A percentile compares a stretch with the other conserved stretches of the same genome.
Conservation (phyloP, 371 early-diverging fungal genomes). For the Mortierella sp. region DNA sequence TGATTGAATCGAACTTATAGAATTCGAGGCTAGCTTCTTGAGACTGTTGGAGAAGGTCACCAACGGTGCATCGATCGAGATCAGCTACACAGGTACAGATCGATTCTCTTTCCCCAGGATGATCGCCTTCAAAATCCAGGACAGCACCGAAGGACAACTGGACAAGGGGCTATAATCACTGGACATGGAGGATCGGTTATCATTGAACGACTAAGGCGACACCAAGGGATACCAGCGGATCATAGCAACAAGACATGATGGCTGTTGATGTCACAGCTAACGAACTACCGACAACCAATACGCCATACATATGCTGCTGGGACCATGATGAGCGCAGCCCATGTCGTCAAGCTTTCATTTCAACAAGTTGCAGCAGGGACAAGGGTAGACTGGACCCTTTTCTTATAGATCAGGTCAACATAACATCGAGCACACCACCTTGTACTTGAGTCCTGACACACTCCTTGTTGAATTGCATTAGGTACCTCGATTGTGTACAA, state of each 20-base stretch:
- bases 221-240: background rate
- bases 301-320: too few species aligned
- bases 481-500: slow-evolving; percentile 89
- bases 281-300: too few species aligned
- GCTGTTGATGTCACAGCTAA: too few species aligned
- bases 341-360: too few species aligned
- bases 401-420: background rate
- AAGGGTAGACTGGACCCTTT: too few species aligned
- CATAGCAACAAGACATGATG: too few species aligned
- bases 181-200: background rate
- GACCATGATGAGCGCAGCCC: too few species aligned
- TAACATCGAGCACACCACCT: too few species aligned
- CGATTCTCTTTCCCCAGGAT: background rate
- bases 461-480: slow-evolving; percentile 19
- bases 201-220: background rate
- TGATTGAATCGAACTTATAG: slow-evolving; percentile 58
- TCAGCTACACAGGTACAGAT: slow-evolving; percentile 88
- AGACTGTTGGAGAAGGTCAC: slow-evolving; percentile 92
- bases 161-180: background rate
- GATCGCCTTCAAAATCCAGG: background rate
- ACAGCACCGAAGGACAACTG: background rate
- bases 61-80: slow-evolving; percentile 93
- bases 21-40: slow-evolving; percentile 92
- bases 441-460: too few species aligned
- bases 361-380: too few species aligned